Evolutionary conservation across 805 yeast species (phyloP), one percentile per base, ranked within the genome.

Genomic region (Suhomyces sp.): DNA sequence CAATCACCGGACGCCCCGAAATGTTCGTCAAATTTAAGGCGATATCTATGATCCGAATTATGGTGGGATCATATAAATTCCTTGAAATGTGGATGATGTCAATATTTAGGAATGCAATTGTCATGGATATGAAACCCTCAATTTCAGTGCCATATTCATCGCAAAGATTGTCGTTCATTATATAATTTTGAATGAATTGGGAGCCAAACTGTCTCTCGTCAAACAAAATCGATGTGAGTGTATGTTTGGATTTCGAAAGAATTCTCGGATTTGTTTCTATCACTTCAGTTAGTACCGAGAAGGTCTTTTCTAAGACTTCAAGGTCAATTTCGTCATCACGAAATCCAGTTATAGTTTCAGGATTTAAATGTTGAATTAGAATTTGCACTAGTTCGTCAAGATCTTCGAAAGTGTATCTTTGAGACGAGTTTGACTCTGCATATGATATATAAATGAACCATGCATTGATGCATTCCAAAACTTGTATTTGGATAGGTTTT

Each of bases 1-100:
- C 87, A 0, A 72, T 58, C 2, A 84, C 73, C 0, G 94, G 86
- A 5, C 65, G 54, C 2, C 85, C 81, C 1, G 85, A 83, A 48
- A 78, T 77, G 52, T 78, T 75, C 0, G 91, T 81, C 47, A 87
- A 61, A 48, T 73, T 73, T 15, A 85, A 53, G 17, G 86, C 64
- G 22, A 81, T 73, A 17, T 77, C 71, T 13, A 86, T 66, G 48
- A 81, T 76, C 13, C 67, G 66, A 41, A 73, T 68, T 29, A 69
- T 66, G 2, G 62, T 55, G 12, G 69, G 66, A 33, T 70, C 66
- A 1, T 68, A 58, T 9, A 84, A 58, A 35, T 69, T 66, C 17
- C 72, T 60, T 1, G 82, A 68, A 6, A 84, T 60, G 39, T 66
- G 63, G 0, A 80, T 53, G 9, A 79, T 65, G 57, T 81, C 81